Conservation (phyloP, 2,329 filamentous ascomycete species). For the Fusarium chaquense region DNA sequence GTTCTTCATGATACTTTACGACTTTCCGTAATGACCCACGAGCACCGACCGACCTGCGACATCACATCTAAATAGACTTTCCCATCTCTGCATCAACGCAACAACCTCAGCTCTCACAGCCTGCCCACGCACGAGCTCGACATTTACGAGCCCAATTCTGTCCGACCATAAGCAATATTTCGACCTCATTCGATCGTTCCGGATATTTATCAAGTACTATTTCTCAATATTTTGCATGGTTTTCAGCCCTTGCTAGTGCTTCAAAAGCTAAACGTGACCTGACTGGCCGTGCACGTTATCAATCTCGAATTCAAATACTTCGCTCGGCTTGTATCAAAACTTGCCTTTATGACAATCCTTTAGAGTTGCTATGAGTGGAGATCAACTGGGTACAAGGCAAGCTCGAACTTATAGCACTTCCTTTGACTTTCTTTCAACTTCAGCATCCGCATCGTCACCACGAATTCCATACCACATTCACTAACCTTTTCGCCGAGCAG, state of each 20-base stretch:
- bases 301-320: constrained; percentile 36
- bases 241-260: constrained; percentile 30
- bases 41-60: constrained; percentile 41
- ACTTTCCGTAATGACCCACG: constrained; percentile 47
- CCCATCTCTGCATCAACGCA: constrained; percentile 27
- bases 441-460: constrained; percentile 26
- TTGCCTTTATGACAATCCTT: constrained; percentile 45
- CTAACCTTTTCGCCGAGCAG: constrained; percentile 58
- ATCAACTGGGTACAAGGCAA: constrained; percentile 68
- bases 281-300: constrained; percentile 38
- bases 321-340: constrained; percentile 28
- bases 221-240: constrained; percentile 36
- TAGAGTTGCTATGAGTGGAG: constrained; percentile 72
- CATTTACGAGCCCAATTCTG: constrained; percentile 16
- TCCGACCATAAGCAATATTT: constrained; percentile 16
- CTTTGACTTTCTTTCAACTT: constrained; percentile 8
- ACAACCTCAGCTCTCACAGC: constrained; percentile 18
- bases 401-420: constrained; percentile 37
- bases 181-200: background rate
- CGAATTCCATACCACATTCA: constrained; percentile 38
- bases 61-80: constrained; percentile 40
- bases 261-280: constrained; percentile 32
- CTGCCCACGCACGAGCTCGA: constrained; percentile 37
- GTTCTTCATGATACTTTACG: constrained; percentile 46
- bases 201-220: constrained; percentile 9